Evolutionary conservation across 805 yeast genomes (phyloP), one percentile per base, ranked within the genome.

Genomic region (Cyberlindnera bimundalis): DNA sequence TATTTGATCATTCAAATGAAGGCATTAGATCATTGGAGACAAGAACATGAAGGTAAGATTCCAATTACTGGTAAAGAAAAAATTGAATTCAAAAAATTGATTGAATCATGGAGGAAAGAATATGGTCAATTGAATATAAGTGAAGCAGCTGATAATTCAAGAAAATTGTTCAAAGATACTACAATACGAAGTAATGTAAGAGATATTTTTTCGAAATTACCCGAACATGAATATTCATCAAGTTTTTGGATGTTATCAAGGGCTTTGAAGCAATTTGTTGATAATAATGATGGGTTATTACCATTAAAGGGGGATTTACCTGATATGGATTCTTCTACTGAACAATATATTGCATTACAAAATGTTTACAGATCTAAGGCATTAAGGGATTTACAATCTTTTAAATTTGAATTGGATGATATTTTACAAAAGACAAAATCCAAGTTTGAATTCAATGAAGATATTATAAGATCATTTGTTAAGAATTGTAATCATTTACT

Each of bases 311-410:
- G 95, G 0, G 72, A 66, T 1, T 56, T 90, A 6, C 96, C 96
- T 0, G 98, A 90, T 58, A 91, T 91, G 96, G 83, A 85, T 16
- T 76, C 96, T 0, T 78, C 79, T 46, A 81, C 96, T 0, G 60
- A 62, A 8, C 67, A 67, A 40, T 91, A 84, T 58, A 67, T 82
- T 2, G 59, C 53, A 8, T 61, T 91, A 27, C 84, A 80, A 56
- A 54, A 54, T 0, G 51, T 87, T 3, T 91, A 86, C 55, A 59
- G 70, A 14, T 62, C 57, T 1, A 82, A 81, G 52, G 80, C 84
- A 2, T 42, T 51, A 9, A 34, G 43, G 2, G 96, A 89, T 58
- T 58, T 64, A 33, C 50, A 55, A 17, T 23, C 36, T 9, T 70
- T 81, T 46, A 51, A 68, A 5, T n/a, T 40, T 2, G 62, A 66